Conservation (phyloP, 2,329 filamentous ascomycete genomes). For the Monilinia aucupariae region DNA sequence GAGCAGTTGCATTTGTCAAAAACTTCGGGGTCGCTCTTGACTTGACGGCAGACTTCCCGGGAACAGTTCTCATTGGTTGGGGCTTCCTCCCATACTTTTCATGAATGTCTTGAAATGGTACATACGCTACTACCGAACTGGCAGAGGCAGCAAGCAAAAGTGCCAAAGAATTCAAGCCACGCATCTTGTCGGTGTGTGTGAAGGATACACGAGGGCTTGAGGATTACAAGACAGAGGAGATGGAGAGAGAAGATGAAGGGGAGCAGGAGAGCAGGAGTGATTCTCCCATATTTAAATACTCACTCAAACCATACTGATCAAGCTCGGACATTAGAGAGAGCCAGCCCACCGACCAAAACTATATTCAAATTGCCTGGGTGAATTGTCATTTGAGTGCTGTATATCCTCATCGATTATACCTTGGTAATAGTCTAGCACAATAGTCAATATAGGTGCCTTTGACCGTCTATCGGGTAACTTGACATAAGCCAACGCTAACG, state of each 20-base stretch:
- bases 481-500: neutral
- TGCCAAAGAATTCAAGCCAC: slow-evolving; percentile 3
- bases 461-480: neutral
- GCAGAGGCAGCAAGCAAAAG: slow-evolving; percentile 9
- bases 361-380: neutral
- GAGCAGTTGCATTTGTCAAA: slow-evolving; percentile 22
- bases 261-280: neutral
- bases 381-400: neutral
- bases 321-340: neutral
- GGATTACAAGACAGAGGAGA: neutral
- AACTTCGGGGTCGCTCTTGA: slow-evolving; percentile 20
- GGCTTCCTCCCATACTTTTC: slow-evolving; percentile 13
- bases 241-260: rapidly evolving
- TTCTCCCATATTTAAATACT: neutral
- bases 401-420: neutral
- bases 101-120: slow-evolving; percentile 7
- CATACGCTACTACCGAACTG: neutral
- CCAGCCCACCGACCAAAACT: neutral
- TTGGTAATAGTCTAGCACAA: neutral
- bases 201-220: neutral
- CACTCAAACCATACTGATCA: neutral
- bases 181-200: slow-evolving; percentile 1
- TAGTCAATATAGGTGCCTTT: neutral
- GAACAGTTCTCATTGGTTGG: slow-evolving; percentile 11
- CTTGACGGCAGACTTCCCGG: slow-evolving; percentile 18